Conservation (phyloP, 1,139 yeast species). For the Diutina rugosa region DNA sequence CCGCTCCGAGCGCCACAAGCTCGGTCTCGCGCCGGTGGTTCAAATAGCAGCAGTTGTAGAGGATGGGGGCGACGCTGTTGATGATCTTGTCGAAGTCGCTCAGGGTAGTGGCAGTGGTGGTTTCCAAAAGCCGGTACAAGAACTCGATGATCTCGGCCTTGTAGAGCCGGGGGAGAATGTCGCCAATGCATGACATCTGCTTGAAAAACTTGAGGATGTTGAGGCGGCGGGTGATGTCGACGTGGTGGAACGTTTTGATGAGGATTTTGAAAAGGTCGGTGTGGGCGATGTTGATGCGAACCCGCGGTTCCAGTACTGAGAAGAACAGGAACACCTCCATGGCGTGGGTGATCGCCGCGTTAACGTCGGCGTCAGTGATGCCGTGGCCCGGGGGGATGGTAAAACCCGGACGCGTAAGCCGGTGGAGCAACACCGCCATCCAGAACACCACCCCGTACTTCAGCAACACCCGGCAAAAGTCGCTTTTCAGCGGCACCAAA, state of each 20-base stretch:
- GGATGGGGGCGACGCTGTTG: slow-evolving; percentile 28
- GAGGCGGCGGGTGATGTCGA: slow-evolving; percentile 21
- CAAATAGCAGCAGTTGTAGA: slow-evolving; percentile 47
- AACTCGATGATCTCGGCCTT: slow-evolving; percentile 32
- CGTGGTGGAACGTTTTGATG: slow-evolving; percentile 22
- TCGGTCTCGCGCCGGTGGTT: slow-evolving; percentile 40
- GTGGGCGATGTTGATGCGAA: slow-evolving; percentile 24
- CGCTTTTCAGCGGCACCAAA: slow-evolving; percentile 35
- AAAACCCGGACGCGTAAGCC: slow-evolving; percentile 10
- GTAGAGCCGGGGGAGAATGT: slow-evolving; percentile 20
- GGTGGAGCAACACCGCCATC: slow-evolving; percentile 30
- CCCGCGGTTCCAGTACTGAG: slow-evolving; percentile 32
- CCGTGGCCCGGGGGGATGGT: slow-evolving; percentile 1
- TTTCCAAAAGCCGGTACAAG: slow-evolving; percentile 18
- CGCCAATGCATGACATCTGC: slow-evolving; percentile 28
- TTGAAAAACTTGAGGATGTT: slow-evolving; percentile 28
- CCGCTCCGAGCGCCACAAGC: slow-evolving; percentile 38
- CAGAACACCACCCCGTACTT: slow-evolving; percentile 38
- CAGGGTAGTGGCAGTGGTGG: slow-evolving; percentile 14
- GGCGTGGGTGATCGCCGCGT: slow-evolving; percentile 8
- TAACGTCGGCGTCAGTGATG: slow-evolving; percentile 9
- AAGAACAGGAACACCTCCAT: slow-evolving; percentile 22
- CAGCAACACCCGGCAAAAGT: slow-evolving; percentile 40
- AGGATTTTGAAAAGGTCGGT: slow-evolving; percentile 33
- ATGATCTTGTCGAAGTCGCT: slow-evolving; percentile 26